A percentile compares a stretch with the other conserved stretches of the same genome.
phyloP scores from a whole-genome alignment of 2,329 filamentous ascomycete genomes.

The Penicillium sp. region DNA sequence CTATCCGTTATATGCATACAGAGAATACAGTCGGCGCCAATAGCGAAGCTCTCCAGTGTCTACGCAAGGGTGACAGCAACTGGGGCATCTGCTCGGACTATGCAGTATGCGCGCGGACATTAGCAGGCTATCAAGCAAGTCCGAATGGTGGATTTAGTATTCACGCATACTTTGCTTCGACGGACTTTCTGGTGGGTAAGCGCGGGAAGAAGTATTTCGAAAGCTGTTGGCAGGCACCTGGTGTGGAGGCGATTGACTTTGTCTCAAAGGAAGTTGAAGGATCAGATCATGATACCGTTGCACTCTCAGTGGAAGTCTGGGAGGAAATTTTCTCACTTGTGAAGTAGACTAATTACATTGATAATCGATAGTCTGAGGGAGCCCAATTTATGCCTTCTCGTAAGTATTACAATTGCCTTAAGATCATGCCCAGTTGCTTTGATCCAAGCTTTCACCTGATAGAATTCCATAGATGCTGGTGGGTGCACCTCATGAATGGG shows the following conservation, averaged over 20 bases:
- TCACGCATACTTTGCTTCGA: conserved; percentile 36
- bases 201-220: conserved; percentile 46
- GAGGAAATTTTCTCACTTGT: not conserved
- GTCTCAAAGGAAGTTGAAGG: conserved; percentile 26
- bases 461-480: no score
- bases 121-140: conserved; percentile 12
- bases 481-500: no score
- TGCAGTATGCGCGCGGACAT: conserved; percentile 13
- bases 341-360: not conserved
- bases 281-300: not conserved
- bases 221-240: conserved; percentile 35
- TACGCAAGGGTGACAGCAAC: conserved; percentile 31
- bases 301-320: not conserved
- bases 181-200: conserved; percentile 46
- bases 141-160: conserved; percentile 12
- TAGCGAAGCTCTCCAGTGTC: conserved; percentile 40
- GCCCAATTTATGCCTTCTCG: no score
- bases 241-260: conserved; percentile 29
- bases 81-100: conserved; percentile 43
- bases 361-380: no score
- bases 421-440: no score
- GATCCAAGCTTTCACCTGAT: no score
- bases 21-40: conserved; percentile 39
- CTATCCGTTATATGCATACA: conserved; percentile 17
- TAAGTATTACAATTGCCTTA: no score